These are phyloP conservation scores for Scleroderma citrinum DNA, from an alignment of 768 basidiomycete species.

Conservation along the genomic window DNA sequence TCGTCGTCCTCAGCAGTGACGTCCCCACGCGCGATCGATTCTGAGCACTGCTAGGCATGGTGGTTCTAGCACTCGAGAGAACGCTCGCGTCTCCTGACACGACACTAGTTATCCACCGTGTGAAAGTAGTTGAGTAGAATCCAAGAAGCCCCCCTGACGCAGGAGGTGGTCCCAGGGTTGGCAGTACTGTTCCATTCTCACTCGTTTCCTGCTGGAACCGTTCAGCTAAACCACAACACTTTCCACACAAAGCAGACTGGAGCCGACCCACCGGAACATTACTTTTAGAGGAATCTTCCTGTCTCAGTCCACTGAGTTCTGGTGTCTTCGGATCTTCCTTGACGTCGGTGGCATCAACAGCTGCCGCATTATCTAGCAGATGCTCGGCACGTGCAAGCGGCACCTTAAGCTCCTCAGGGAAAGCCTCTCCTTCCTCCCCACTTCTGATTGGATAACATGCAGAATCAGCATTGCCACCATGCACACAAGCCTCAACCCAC, in stretches of 20 bases:
- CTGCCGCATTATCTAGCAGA: constrained; percentile 41
- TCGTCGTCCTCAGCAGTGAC: constrained; percentile 8
- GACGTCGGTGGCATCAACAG: constrained; percentile 6
- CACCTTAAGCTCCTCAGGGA: constrained; percentile 54
- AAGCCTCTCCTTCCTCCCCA: constrained; percentile 47
- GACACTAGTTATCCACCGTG: constrained; percentile 39
- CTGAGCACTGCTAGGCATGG: not conserved
- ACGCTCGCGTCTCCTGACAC: constrained; percentile 15
- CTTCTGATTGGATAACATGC: constrained; percentile 32
- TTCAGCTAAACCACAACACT: not conserved
- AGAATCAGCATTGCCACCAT: constrained; percentile 1
- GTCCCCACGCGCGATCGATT: too few relatives aligned
- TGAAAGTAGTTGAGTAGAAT: constrained; percentile 55
- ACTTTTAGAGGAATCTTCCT: constrained; percentile 17
- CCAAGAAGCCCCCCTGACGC: constrained; percentile 44
- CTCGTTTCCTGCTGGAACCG: constrained; percentile 14
- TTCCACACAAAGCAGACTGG: not conserved
- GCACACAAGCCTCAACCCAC: constrained; percentile 32
- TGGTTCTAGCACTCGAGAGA: constrained; percentile 18
- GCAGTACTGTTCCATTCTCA: constrained; percentile 20
- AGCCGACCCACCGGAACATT: constrained; percentile 16
- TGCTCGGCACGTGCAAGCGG: constrained; percentile 58
- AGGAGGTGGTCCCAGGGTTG: constrained; percentile 16
- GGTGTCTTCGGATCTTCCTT: constrained; percentile 11
- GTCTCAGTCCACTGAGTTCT: constrained; percentile 15